A percentile compares a stretch with the other conserved stretches of the same genome.
Evolutionary conservation across 352 stramenopile species (phyloP).

Genomic region (Stramenopiles sp.): DNA sequence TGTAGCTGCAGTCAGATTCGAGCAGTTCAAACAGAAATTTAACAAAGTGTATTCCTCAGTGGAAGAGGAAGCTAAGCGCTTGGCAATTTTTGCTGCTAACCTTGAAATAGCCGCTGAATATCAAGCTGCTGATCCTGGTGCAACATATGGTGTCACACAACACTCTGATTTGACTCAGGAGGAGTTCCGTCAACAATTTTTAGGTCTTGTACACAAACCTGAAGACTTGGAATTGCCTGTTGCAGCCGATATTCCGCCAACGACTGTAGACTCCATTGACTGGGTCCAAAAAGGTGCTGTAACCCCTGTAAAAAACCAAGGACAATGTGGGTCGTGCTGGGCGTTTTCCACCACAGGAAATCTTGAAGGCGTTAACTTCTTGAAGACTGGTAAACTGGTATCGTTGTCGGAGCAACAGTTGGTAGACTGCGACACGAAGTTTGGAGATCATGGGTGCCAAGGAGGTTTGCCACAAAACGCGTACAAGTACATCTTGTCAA

Average conservation of each 20-base stretch:
- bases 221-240: conserved; percentile 20
- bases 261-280: conserved; percentile 42
- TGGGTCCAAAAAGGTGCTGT: conserved; percentile 76
- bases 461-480: conserved; percentile 66
- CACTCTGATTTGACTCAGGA: conserved; percentile 83
- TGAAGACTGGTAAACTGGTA: conserved; percentile 32
- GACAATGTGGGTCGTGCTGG: conserved; percentile 84
- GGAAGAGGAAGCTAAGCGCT: not conserved
- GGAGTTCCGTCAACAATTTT: conserved; percentile 61
- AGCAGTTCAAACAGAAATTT: not conserved
- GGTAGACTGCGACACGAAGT: conserved; percentile 75
- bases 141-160: conserved; percentile 68
- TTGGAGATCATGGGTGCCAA: conserved; percentile 63
- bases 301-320: conserved; percentile 74
- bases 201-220: not conserved
- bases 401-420: conserved; percentile 52
- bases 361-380: conserved; percentile 26
- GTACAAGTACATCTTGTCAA: conserved; percentile 61
- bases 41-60: not conserved
- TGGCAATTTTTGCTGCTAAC: conserved; percentile 8
- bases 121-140: conserved; percentile 48
- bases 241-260: conserved; percentile 29
- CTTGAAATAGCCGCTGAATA: conserved; percentile 60
- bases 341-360: conserved; percentile 55
- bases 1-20: not conserved